Conservation (phyloP, 2,329 filamentous ascomycete genomes). For the Microcyclosporella mali region DNA sequence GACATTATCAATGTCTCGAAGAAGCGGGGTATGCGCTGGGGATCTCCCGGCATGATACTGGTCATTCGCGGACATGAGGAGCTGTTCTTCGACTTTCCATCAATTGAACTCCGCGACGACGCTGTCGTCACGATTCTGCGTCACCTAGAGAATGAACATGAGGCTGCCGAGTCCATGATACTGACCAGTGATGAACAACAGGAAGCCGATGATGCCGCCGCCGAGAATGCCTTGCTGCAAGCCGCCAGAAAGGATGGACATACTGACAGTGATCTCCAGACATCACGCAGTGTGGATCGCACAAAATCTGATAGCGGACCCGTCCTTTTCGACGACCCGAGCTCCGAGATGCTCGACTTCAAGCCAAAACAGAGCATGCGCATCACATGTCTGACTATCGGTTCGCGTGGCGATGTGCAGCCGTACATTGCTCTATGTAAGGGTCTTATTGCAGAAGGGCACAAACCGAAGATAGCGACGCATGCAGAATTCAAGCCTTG, state of each 20-base stretch:
- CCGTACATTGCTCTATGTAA: constrained; percentile 97
- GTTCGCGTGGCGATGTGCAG: constrained; percentile 91
- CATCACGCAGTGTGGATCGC: constrained; percentile 21
- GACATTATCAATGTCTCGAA: constrained; percentile 92
- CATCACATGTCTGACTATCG: constrained; percentile 92
- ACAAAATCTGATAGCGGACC: constrained; percentile 55
- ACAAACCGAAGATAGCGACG: constrained; percentile 80
- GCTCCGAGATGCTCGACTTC: constrained; percentile 83
- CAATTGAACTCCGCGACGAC: constrained; percentile 74
- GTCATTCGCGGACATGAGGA: constrained; percentile 92
- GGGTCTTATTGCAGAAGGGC: constrained; percentile 78
- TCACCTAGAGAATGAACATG: constrained; percentile 65
- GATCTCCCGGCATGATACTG: constrained; percentile 85
- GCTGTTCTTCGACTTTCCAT: constrained; percentile 88
- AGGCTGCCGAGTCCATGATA: constrained; percentile 62
- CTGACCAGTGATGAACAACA: constrained; percentile 63
- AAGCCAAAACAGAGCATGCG: constrained; percentile 73
- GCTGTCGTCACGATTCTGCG: constrained; percentile 76
- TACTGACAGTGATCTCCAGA: constrained; percentile 34
- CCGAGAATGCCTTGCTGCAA: constrained; percentile 72
- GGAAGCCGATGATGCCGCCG: constrained; percentile 66
- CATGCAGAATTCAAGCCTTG: constrained; percentile 84
- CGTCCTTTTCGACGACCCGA: constrained; percentile 82
- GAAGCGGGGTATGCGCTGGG: constrained; percentile 88
- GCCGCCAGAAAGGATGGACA: constrained; percentile 56